Conservation (phyloP, 495 filamentous ascomycete species). For the Aspergillus leporis region DNA sequence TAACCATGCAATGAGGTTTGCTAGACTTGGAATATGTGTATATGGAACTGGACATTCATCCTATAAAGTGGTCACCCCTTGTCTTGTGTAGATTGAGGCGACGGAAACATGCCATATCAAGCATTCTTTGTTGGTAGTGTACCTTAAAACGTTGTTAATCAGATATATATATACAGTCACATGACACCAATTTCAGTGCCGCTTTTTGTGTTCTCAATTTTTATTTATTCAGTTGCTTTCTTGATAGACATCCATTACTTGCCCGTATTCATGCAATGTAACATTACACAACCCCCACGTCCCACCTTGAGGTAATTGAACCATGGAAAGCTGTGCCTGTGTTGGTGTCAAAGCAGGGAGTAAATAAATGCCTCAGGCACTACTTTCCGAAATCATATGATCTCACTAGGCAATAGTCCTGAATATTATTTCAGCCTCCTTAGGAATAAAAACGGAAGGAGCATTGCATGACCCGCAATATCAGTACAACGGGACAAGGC, state of each 20-base stretch:
- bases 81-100: not conserved
- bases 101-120: not conserved
- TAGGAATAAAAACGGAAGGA: not conserved
- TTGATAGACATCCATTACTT: not conserved
- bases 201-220: not conserved
- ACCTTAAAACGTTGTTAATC: not conserved
- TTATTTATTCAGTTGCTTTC: not conserved
- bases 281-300: conserved; percentile 3
- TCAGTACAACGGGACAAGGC: not conserved
- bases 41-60: not conserved
- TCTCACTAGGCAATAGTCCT: not conserved
- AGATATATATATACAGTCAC: not conserved
- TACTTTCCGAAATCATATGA: not conserved
- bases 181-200: not conserved
- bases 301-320: not conserved
- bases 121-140: not conserved
- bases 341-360: not conserved
- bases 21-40: not conserved
- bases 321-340: not conserved
- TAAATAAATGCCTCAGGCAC: not conserved
- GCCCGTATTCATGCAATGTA: not conserved
- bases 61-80: not conserved
- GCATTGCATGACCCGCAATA: conserved; percentile 2
- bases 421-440: conserved; percentile 1
- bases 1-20: not conserved